Percentiles rank a stretch among this genome's conserved stretches.
Evolutionary conservation across 2,329 filamentous ascomycete genomes (phyloP).

Genomic region (Alternaria angustiovoidea): DNA sequence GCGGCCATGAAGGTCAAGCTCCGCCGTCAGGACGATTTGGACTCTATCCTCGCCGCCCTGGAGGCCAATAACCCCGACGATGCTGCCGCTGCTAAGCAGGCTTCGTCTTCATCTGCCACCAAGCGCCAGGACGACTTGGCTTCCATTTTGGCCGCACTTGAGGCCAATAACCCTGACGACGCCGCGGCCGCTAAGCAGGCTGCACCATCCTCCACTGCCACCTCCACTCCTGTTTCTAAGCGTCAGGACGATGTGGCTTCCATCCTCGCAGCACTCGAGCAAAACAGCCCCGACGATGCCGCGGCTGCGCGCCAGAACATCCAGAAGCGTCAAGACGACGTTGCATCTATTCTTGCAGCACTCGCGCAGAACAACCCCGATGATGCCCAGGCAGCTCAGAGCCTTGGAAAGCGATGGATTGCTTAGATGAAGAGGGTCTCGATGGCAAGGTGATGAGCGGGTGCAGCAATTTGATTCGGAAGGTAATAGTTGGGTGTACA

Average conservation of each 20-base stretch:
- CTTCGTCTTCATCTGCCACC: not conserved
- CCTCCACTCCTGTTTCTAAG: constrained; percentile 1
- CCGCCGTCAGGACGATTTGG: constrained; percentile 31
- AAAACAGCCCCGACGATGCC: constrained; percentile 29
- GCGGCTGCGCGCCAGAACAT: constrained; percentile 24
- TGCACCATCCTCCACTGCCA: not conserved
- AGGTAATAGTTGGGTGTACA: not conserved
- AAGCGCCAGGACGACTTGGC: constrained; percentile 23
- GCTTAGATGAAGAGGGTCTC: not conserved
- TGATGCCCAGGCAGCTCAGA: constrained; percentile 30
- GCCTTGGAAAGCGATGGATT: constrained; percentile 4
- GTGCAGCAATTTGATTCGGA: not conserved
- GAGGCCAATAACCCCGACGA: constrained; percentile 36
- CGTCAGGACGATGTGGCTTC: constrained; percentile 22
- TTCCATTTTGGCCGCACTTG: constrained; percentile 30
- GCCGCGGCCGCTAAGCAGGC: constrained; percentile 15
- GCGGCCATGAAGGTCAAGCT: constrained; percentile 38
- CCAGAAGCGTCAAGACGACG: constrained; percentile 24
- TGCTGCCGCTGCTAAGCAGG: constrained; percentile 30
- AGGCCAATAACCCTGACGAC: constrained; percentile 34
- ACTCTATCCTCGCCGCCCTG: constrained; percentile 33
- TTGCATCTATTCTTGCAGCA: constrained; percentile 31
- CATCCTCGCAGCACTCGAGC: constrained; percentile 28
- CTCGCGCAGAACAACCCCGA: constrained; percentile 34
- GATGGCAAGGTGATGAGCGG: not conserved